Conservation (phyloP, 441 rosid species). For the Omphalea diandra region DNA sequence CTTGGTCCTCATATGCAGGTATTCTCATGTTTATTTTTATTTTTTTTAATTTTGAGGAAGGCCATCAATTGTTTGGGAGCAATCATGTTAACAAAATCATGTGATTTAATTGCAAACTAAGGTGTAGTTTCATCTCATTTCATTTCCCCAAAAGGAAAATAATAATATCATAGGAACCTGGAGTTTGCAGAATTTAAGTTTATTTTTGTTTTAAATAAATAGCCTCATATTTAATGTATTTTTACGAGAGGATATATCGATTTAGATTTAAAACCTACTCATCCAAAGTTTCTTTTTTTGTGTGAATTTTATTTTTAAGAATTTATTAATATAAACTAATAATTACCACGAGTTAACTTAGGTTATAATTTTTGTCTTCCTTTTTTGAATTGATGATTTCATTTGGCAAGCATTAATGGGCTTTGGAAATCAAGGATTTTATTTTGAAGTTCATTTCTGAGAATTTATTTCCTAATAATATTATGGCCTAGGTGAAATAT, state of each 20-base stretch:
- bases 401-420: not conserved
- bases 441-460: not conserved
- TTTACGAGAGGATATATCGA: not conserved
- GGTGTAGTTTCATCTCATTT: not conserved
- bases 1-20: constrained; percentile 99
- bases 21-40: constrained; percentile 16
- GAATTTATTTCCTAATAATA: not conserved
- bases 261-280: not conserved
- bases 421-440: not conserved
- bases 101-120: no score
- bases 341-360: not conserved
- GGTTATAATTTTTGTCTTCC: not conserved
- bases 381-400: not conserved
- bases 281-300: not conserved
- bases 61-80: not conserved
- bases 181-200: not conserved
- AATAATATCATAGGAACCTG: not conserved
- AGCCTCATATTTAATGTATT: not conserved
- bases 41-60: constrained; percentile 12
- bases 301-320: not conserved
- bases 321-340: not conserved
- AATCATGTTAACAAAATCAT: no score
- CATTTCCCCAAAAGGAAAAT: not conserved
- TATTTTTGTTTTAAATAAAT: not conserved
- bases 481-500: not conserved